Percentiles rank a stretch among this genome's conserved stretches.
Evolutionary conservation across 1,139 yeast genomes (phyloP).

Genomic region (Geotrichum cucujoidarum): DNA sequence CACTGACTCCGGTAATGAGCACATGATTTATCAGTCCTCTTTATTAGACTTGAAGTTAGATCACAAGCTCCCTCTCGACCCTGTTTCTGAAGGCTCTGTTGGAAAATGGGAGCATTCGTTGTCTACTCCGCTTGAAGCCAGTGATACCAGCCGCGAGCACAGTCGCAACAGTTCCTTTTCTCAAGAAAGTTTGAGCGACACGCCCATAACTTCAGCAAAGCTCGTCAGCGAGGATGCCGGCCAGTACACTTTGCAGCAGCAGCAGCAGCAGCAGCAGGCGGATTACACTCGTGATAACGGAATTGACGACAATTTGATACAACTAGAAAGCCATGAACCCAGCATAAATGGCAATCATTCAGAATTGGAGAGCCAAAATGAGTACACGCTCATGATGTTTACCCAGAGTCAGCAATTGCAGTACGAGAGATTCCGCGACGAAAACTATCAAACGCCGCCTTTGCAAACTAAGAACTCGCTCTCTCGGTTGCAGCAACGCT

Average conservation of each 20-base stretch:
- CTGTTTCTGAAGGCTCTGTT: neutral
- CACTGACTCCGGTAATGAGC: neutral
- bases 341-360: too few relatives aligned
- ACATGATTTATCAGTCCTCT: neutral
- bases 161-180: neutral
- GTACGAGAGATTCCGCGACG: neutral
- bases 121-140: neutral
- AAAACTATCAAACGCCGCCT: neutral
- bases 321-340: too few relatives aligned
- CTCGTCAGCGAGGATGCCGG: neutral
- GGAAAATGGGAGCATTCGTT: neutral
- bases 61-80: neutral
- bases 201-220: neutral
- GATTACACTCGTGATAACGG: too few relatives aligned
- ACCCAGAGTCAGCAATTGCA: too few relatives aligned
- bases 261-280: neutral
- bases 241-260: neutral
- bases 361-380: too few relatives aligned
- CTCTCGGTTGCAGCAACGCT: too few relatives aligned
- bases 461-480: too few relatives aligned
- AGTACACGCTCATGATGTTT: too few relatives aligned
- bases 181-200: neutral
- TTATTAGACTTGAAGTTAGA: neutral
- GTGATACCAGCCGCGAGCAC: neutral
- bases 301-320: too few relatives aligned